Percentiles rank a stretch among this genome's conserved stretches.
These are phyloP conservation scores for Trichosporon sp. DNA, from an alignment of 1,284 basidiomycete genomes.

Conservation along the genomic window DNA sequence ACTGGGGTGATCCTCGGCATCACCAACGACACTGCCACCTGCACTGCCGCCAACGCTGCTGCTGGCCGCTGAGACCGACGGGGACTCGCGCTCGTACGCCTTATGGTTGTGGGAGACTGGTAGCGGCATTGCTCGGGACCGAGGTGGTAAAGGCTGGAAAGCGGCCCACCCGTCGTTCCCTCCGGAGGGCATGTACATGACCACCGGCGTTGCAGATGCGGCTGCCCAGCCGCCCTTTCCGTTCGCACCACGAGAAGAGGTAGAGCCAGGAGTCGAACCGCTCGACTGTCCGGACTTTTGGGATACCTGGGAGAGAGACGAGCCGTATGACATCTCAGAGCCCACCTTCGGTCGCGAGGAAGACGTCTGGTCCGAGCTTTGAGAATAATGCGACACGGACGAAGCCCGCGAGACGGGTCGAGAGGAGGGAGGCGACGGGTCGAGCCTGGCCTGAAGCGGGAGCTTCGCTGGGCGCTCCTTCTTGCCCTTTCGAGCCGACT, in stretches of 20 bases:
- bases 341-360: not conserved
- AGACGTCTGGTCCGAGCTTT: slow-evolving; percentile 5
- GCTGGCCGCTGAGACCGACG: slow-evolving; percentile 18
- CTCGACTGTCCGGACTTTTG: slow-evolving; percentile 31
- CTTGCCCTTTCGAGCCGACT: not conserved
- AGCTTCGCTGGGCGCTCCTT: not conserved
- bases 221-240: slow-evolving; percentile 54
- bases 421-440: slow-evolving; percentile 1
- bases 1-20: not conserved
- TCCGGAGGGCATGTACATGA: slow-evolving; percentile 47
- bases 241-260: slow-evolving; percentile 29
- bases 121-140: slow-evolving; percentile 47
- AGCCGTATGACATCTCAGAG: not conserved
- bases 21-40: not conserved
- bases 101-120: slow-evolving; percentile 28
- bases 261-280: slow-evolving; percentile 21
- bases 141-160: slow-evolving; percentile 43
- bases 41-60: slow-evolving; percentile 9
- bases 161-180: slow-evolving; percentile 47
- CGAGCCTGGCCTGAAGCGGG: not conserved
- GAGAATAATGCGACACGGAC: slow-evolving; percentile 1
- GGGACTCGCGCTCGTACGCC: not conserved
- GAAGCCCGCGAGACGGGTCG: not conserved
- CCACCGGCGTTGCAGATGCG: slow-evolving; percentile 42
- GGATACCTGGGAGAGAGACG: not conserved